These are phyloP conservation scores for Globisporangium cederbergense DNA, from an alignment of 352 stramenopile genomes.

Conservation along the genomic window DNA sequence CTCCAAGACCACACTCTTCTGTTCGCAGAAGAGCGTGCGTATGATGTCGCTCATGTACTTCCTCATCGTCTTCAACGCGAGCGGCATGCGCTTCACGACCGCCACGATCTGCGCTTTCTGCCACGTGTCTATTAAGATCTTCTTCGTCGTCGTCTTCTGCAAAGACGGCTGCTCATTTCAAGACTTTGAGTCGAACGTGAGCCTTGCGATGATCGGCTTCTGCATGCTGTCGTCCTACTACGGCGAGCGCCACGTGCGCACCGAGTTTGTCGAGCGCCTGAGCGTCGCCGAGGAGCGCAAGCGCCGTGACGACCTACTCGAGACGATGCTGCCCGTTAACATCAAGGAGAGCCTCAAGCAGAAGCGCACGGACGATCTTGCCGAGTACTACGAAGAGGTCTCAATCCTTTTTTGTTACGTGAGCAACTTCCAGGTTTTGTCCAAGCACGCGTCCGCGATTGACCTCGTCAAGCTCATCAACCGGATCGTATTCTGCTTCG, in stretches of 20 bases:
- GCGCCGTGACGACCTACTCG: slow-evolving; percentile 58
- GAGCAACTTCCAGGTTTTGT: slow-evolving; percentile 75
- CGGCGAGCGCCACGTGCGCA: slow-evolving; percentile 56
- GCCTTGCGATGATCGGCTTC: slow-evolving; percentile 54
- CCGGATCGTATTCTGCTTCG: slow-evolving; percentile 84
- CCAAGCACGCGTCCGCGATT: slow-evolving; percentile 58
- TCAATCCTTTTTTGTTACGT: slow-evolving; percentile 84
- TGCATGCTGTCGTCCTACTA: slow-evolving; percentile 70
- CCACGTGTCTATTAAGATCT: slow-evolving; percentile 42
- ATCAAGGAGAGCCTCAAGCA: slow-evolving; percentile 78
- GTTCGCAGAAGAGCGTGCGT: slow-evolving; percentile 52
- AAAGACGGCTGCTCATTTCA: slow-evolving; percentile 34
- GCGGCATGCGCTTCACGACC: slow-evolving; percentile 65
- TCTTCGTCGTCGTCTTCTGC: slow-evolving; percentile 54
- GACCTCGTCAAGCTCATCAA: slow-evolving; percentile 86
- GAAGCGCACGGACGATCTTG: slow-evolving; percentile 58
- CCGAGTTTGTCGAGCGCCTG: slow-evolving; percentile 60
- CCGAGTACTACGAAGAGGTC: slow-evolving; percentile 75
- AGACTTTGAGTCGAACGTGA: slow-evolving; percentile 48
- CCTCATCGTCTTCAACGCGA: slow-evolving; percentile 56
- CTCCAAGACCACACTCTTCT: slow-evolving; percentile 37
- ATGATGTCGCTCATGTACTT: slow-evolving; percentile 55
- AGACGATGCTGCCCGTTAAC: slow-evolving; percentile 74
- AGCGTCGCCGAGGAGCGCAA: slow-evolving; percentile 68
- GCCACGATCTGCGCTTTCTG: slow-evolving; percentile 43